Conservation (phyloP, 192 early-diverging fungal species). For the Podila clonocystis region DNA sequence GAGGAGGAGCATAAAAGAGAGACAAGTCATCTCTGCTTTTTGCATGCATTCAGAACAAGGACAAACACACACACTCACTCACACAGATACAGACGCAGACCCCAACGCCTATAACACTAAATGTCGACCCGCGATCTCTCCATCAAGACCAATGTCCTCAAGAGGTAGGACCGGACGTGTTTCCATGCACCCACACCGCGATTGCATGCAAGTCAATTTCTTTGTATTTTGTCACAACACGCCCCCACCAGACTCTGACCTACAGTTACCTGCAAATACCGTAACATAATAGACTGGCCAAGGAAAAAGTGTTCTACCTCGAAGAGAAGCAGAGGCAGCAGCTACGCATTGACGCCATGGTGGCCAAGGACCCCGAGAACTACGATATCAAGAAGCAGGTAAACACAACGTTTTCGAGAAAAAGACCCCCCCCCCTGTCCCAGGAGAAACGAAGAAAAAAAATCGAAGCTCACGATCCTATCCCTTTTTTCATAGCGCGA, state of each 20-base stretch:
- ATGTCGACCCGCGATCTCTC: slow-evolving; percentile 65
- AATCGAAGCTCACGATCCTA: no score
- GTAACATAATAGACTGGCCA: slow-evolving; percentile 60
- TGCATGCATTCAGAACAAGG: neutral
- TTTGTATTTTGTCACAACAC: neutral
- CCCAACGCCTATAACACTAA: neutral
- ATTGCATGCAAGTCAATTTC: neutral
- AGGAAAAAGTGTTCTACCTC: slow-evolving; percentile 61
- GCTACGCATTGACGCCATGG: slow-evolving; percentile 62
- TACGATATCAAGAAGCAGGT: slow-evolving; percentile 71
- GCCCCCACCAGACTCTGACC: no score
- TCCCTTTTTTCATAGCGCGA: slow-evolving; percentile 52
- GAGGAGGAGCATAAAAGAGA: no score
- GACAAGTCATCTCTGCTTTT: neutral
- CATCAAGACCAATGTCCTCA: slow-evolving; percentile 69
- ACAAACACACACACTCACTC: neutral
- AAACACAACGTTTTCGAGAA: slow-evolving; percentile 8
- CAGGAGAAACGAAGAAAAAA: no score
- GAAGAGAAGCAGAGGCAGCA: slow-evolving; percentile 61
- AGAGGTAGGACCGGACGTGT: slow-evolving; percentile 55
- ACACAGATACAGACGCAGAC: neutral
- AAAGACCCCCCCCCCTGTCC: no score
- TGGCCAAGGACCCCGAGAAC: slow-evolving; percentile 60
- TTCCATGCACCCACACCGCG: neutral
- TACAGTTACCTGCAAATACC: neutral